Evolutionary conservation across 805 yeast species (phyloP).

Genomic region (Teunomyces atbi): DNA sequence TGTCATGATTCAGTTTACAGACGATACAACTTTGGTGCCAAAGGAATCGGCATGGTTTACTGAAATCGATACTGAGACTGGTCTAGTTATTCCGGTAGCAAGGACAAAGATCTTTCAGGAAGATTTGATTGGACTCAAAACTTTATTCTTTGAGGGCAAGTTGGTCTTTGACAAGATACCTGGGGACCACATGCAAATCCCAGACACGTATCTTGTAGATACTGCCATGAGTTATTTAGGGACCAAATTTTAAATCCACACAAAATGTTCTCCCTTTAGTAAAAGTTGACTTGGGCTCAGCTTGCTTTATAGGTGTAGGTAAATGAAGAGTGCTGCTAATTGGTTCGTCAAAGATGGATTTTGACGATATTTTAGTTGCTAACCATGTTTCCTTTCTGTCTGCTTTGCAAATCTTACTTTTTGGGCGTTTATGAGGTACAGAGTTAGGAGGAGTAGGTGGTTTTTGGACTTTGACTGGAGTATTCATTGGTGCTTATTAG

Average conservation of each 20-base stretch:
- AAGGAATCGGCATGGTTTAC: constrained; percentile 68
- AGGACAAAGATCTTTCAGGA: constrained; percentile 49
- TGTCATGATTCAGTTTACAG: constrained; percentile 56
- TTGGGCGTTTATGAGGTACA: not conserved
- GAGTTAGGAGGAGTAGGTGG: constrained; percentile 2
- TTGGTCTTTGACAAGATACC: constrained; percentile 52
- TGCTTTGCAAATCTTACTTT: not conserved
- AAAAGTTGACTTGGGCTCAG: not conserved
- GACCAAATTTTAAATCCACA: not conserved
- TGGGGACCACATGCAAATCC: constrained; percentile 65
- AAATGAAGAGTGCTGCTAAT: not conserved
- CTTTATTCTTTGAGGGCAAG: constrained; percentile 41
- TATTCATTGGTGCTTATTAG: not conserved
- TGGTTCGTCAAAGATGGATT: not conserved
- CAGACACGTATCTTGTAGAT: constrained; percentile 46
- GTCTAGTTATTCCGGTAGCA: constrained; percentile 42
- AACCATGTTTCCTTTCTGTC: not conserved
- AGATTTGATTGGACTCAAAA: constrained; percentile 60
- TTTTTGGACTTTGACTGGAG: constrained; percentile 1
- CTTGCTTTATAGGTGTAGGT: not conserved
- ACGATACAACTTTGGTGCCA: constrained; percentile 72
- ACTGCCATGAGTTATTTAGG: constrained; percentile 48
- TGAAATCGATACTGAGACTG: constrained; percentile 47
- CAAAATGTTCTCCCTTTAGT: not conserved
- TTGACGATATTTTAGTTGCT: not conserved